Percentiles rank a stretch among this genome's conserved stretches.
These are phyloP conservation scores for Trichothecium roseum DNA, from an alignment of 2,329 filamentous ascomycete genomes.

Conservation along the genomic window DNA sequence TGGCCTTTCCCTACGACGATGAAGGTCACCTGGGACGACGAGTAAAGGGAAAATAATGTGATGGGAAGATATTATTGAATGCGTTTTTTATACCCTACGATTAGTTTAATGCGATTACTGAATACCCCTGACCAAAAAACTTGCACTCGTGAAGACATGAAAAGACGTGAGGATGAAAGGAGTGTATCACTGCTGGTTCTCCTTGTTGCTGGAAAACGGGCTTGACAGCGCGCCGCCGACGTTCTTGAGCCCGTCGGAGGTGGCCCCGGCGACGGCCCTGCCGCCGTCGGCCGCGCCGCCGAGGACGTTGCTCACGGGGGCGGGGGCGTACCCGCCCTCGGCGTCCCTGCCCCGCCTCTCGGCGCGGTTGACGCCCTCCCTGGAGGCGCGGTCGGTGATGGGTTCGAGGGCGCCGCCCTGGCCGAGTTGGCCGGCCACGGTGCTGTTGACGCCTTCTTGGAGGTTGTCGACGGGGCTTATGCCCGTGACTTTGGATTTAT, in stretches of 20 bases:
- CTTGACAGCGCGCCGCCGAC: constrained; percentile 20
- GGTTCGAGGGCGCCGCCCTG: constrained; percentile 58
- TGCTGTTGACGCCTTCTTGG: constrained; percentile 55
- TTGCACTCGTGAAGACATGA: no score
- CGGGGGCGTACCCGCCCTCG: constrained; percentile 34
- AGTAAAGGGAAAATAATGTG: constrained; percentile 9
- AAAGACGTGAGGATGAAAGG: no score
- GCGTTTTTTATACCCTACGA: not conserved
- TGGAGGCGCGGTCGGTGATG: constrained; percentile 49
- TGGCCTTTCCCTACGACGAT: constrained; percentile 40
- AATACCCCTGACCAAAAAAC: no score
- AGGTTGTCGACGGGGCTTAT: constrained; percentile 56
- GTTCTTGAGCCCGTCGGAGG: constrained; percentile 17
- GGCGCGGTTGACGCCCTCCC: constrained; percentile 54
- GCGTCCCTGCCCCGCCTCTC: constrained; percentile 57
- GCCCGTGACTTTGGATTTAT: constrained; percentile 61
- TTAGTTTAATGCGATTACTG: no score
- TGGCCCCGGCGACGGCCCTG: constrained; percentile 16
- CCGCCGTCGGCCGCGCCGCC: constrained; percentile 17
- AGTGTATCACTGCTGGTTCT: constrained; percentile 5
- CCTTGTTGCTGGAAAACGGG: constrained; percentile 18
- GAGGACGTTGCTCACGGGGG: constrained; percentile 14
- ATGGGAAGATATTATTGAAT: not conserved
- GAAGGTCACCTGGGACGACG: constrained; percentile 41
- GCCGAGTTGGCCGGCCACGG: constrained; percentile 54